Base-by-base conservation (phyloP, 2,329 filamentous ascomycete species). In the Alternaria triticina region DNA sequence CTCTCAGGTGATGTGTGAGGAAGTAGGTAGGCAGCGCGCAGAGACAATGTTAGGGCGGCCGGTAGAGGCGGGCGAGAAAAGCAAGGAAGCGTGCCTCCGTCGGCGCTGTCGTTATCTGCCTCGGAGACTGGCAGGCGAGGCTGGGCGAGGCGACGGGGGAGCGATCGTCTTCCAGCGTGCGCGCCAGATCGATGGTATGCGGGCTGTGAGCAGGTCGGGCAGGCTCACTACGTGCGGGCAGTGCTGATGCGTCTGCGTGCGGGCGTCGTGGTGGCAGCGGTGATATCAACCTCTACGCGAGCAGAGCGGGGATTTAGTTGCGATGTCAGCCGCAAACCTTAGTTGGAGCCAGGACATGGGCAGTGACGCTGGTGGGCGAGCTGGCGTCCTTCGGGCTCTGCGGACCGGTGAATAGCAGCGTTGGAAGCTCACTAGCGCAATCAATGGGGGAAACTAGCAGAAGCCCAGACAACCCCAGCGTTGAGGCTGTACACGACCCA, bases 41-140 rank as follows among this genome's bases (percentile, higher is more conserved):
- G 36, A 59, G 57, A 46, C 17, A 9, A 56, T 67, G 70, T 82
- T 83, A 84, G 66, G 82, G 82, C 50, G 82, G 82, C 67, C 78
- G 79, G 72, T 79, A 83, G 55, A 83, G 79, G 62, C 80, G 78
- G 54, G 80, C 79, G 59, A 83, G 79, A 70, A 82, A 83, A 62
- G 80, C 75, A 62, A 83, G 80, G 69, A 81, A 82, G 70, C 77
- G 76, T 68, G 79, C 79, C 73, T 83, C 78, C 74, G 80, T 80
- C 70, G 80, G 79, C 65, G 78, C 75, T 67, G 77, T 77, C 62
- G 74, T 74, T 68, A 75, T 77, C 70, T 74, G 72, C 70, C 73
- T 73, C 58, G 72, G 69, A 68, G 71, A 68, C 70, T 71, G 70
- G 65, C 71, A 72, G 72, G 69, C 63, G 68, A 67, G 63, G 65